Evolutionary conservation across 805 yeast genomes (phyloP).

Genomic region (Tetrapisispora iriomotensis): DNA sequence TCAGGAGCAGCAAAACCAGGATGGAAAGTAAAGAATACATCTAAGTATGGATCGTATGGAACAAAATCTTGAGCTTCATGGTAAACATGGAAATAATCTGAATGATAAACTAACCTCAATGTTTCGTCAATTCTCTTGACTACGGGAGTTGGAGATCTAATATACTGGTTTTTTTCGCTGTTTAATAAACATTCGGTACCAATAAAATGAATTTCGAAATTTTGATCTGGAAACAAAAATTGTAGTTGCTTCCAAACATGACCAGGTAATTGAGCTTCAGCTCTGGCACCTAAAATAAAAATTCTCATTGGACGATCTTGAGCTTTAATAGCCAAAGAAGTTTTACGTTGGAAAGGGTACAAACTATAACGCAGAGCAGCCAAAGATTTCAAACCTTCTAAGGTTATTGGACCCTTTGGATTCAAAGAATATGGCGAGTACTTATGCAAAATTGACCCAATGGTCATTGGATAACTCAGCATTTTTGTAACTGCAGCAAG

Average conservation of each 20-base stretch:
- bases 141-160: slow-evolving; percentile 52
- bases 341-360: slow-evolving; percentile 43
- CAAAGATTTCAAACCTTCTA: slow-evolving; percentile 87
- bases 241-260: slow-evolving; percentile 93
- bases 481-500: slow-evolving; percentile 92
- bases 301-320: slow-evolving; percentile 85
- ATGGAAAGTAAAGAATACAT: slow-evolving; percentile 86
- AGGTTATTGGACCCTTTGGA: slow-evolving; percentile 79
- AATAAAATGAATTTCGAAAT: slow-evolving; percentile 80
- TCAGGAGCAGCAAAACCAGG: slow-evolving; percentile 88
- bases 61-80: slow-evolving; percentile 90
- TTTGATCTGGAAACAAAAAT: slow-evolving; percentile 70
- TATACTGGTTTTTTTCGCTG: slow-evolving; percentile 52
- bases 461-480: slow-evolving; percentile 85
- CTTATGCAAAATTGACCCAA: slow-evolving; percentile 73
- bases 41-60: slow-evolving; percentile 97
- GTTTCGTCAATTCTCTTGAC: slow-evolving; percentile 65
- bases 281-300: slow-evolving; percentile 83
- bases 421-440: slow-evolving; percentile 72
- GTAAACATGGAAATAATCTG: slow-evolving; percentile 82
- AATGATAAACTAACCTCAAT: slow-evolving; percentile 68
- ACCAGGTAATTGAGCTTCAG: slow-evolving; percentile 88
- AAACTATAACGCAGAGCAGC: slow-evolving; percentile 88
- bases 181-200: slow-evolving; percentile 90
- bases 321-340: slow-evolving; percentile 36